A percentile compares a stretch with the other conserved stretches of the same genome.
phyloP scores from a whole-genome alignment of 1,284 basidiomycete genomes.

The Wallemia ichthyophaga region DNA sequence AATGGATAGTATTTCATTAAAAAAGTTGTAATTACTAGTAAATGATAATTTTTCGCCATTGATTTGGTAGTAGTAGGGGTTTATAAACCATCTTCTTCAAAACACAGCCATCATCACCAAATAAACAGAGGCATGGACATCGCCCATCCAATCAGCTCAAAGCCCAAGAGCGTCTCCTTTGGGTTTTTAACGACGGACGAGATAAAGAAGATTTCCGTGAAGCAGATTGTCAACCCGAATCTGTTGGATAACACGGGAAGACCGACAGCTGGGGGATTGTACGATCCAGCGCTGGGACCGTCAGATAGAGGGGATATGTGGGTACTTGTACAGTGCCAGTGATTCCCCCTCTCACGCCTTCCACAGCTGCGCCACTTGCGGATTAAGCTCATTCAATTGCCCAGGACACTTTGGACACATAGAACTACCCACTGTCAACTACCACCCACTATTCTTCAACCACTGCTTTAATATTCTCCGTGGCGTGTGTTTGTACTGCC shows the following conservation, averaged over 20 bases:
- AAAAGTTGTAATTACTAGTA: background rate
- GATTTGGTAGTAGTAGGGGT: too few relatives aligned
- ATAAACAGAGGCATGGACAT: constrained; percentile 97
- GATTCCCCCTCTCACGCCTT: constrained; percentile 68
- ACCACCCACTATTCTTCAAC: constrained; percentile 84
- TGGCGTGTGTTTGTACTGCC: constrained; percentile 82
- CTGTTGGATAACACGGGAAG: constrained; percentile 79
- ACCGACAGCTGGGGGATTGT: constrained; percentile 72
- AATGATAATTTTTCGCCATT: background rate
- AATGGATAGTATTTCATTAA: background rate
- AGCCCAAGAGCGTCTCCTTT: constrained; percentile 64
- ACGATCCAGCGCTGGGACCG: constrained; percentile 84
- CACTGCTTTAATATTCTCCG: constrained; percentile 71
- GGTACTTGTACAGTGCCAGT: constrained; percentile 14
- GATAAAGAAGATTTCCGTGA: constrained; percentile 73
- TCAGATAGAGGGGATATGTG: constrained; percentile 62
- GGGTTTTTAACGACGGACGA: constrained; percentile 81
- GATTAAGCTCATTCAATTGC: constrained; percentile 91
- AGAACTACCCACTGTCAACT: constrained; percentile 49
- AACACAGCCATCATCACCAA: constrained; percentile 1
- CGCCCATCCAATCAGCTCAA: constrained; percentile 55
- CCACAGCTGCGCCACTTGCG: constrained; percentile 98
- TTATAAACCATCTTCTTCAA: too few relatives aligned
- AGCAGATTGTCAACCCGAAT: constrained; percentile 77
- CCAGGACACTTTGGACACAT: constrained; percentile 98